Base-by-base conservation (phyloP, 352 stramenopile genomes). In the Globisporangium alternatum region DNA sequence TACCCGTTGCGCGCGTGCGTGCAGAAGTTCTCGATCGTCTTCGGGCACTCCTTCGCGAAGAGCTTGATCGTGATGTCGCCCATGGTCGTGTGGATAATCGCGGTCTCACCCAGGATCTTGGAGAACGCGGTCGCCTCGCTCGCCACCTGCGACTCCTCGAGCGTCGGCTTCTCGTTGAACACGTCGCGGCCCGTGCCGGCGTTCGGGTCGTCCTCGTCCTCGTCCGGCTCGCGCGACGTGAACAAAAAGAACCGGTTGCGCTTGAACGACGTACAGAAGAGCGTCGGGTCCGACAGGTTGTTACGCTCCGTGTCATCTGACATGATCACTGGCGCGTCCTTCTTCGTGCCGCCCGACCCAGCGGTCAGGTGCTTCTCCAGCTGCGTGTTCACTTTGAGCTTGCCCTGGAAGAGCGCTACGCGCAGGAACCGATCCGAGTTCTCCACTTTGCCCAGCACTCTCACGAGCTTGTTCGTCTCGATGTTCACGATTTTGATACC, bases 21-120 rank as follows among this genome's bases (percentile, higher is more conserved):
- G 66, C 88, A 97, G 67, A 99, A 99, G 72, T 99, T 99, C 75
- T 99, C 95, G 37, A 99, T 88, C 3, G 96, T 99, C 66, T 86
- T 87, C 2, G 90, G 93, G 60, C 91, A 97, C 70, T 99, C 95
- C 57, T 98, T 95, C 19, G 80, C 72, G 70, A 99, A 99, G 15
- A 99, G 76, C 66, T 98, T 97, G 59, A 99, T 87, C 39, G 91
- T 90, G 71, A 99, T 98, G 71, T 99, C 98, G 12, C 98, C 98
- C 87, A 98, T 97, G 9, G 96, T 99, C 28, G 98, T 99, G 62
- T 98, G 96, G 19, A 99, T 61, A 21, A 99, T 91, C 13, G 88
- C 90, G 71, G 92, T 80, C 39, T 95, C 76, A 44, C 82, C 78
- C 43, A 88, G 64, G 5, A 85, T 72, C 60, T 93, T 88, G 25